phyloP scores from a whole-genome alignment of 345 rosid species.

The Acer negundo region DNA sequence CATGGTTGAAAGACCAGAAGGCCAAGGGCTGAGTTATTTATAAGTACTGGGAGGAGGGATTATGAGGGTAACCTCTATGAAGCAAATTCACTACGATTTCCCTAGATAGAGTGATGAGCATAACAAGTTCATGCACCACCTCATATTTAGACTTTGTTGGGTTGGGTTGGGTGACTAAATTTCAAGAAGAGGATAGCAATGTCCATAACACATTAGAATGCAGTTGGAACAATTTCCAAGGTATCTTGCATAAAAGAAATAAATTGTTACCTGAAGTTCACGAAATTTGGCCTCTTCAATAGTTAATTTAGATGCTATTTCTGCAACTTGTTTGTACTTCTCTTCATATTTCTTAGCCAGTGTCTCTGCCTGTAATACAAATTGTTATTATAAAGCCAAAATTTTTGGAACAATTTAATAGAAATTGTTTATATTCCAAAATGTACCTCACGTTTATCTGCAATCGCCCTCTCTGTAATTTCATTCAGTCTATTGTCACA shows the following conservation, averaged over 20 bases:
- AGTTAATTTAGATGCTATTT: slow-evolving; percentile 89
- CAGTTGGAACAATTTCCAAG: slow-evolving; percentile 4
- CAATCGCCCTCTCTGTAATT: slow-evolving; percentile 86
- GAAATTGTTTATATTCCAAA: slow-evolving; percentile 12
- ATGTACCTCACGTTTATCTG: slow-evolving; percentile 92
- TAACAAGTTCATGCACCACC: not conserved
- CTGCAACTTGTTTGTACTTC: slow-evolving; percentile 96
- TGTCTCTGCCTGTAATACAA: slow-evolving; percentile 69
- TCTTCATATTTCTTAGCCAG: slow-evolving; percentile 95
- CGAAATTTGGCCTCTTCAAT: slow-evolving; percentile 94
- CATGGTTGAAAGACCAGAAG: not conserved
- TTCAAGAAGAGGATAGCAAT: not conserved
- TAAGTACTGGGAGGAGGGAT: not conserved
- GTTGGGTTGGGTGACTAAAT: not conserved
- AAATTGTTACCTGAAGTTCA: slow-evolving; percentile 70
- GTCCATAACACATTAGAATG: not conserved
- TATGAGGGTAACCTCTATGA: not conserved
- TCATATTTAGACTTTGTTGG: not conserved
- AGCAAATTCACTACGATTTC: not conserved
- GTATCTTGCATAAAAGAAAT: not conserved
- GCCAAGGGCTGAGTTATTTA: not conserved
- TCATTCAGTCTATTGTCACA: slow-evolving; percentile 96
- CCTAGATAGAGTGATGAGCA: not conserved
- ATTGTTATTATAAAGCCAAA: slow-evolving; percentile 22
- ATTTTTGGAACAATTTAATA: slow-evolving; percentile 20